Evolutionary conservation across 2,329 filamentous ascomycete species (phyloP), one percentile per base, ranked within the genome.

Genomic region (Monosporascus sp.): DNA sequence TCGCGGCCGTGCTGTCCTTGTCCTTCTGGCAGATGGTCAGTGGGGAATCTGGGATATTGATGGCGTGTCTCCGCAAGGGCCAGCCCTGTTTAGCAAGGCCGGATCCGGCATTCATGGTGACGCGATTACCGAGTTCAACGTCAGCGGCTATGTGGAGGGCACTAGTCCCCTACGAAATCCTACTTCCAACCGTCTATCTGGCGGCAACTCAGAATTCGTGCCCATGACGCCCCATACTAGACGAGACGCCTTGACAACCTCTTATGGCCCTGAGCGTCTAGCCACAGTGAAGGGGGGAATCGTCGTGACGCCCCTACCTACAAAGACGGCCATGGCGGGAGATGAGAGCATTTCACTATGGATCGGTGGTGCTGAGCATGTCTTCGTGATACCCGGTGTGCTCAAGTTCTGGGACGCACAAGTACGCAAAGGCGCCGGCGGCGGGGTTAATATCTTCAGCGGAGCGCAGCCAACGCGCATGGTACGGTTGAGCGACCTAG

Each of bases 11-110:
- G 83, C 83, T 5, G 71, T 86, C 27, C 69, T 86, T 41, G 73
- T 75, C 1, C 71, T 86, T 2, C 70, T 86, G 3, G 78, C 79
- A 1, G 84, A 86, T 59, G 84, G 83, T 6, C 82, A 83, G 64
- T 86, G 84, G 84, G 84, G 82, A 15, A 79, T 86, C 36, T 86
- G 83, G 83, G 83, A 86, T 60, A 74, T 86, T 45, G 81, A 85
- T 56, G 80, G 82, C 7, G 74, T 74, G 31, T 78, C 78, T 39
- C 79, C 81, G 2, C 65, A 74, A 37, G 66, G 74, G 47, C 65
- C 74, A 53, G 65, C 73, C 0, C 65, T 82, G 4, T 74, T 81
- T 24, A 76, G 72, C 41, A 80, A 76, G 58, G 69, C 79, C 34
- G 74, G 74, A 52, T 69, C 75, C 48, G 80, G 80, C 6, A 73